phyloP scores from a whole-genome alignment of 1,139 yeast genomes.

The Yamadazyma buinensis region DNA sequence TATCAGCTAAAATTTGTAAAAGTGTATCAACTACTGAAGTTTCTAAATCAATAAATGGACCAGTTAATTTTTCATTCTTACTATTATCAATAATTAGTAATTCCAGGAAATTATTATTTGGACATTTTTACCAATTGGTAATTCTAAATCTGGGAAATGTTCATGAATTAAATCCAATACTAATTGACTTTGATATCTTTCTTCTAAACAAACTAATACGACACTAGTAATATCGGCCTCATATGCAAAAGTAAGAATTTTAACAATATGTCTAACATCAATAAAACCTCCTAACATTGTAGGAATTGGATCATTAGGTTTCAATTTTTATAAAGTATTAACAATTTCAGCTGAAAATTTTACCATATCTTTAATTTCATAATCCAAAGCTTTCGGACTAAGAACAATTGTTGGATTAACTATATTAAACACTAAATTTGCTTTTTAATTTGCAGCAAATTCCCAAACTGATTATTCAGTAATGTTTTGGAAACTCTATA shows the following conservation, averaged over 20 bases:
- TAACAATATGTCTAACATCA: conserved; percentile 36
- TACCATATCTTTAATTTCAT: conserved; percentile 15
- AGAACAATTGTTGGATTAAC: conserved; percentile 43
- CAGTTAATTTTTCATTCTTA: conserved; percentile 26
- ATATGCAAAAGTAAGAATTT: conserved; percentile 27
- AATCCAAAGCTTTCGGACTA: conserved; percentile 37
- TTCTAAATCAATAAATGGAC: conserved; percentile 31
- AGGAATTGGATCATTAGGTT: conserved; percentile 15
- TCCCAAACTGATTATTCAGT: conserved; percentile 52
- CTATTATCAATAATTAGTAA: conserved; percentile 17
- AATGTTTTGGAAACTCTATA: conserved; percentile 23
- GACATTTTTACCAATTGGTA: conserved; percentile 28
- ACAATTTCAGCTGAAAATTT: conserved; percentile 19
- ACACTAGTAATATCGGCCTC: conserved; percentile 20
- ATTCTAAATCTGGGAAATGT: conserved; percentile 20
- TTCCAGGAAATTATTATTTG: conserved; percentile 3
- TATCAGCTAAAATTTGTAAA: conserved; percentile 25
- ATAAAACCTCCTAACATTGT: conserved; percentile 19
- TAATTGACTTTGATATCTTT: conserved; percentile 15
- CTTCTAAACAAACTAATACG: conserved; percentile 15
- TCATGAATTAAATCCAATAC: conserved; percentile 15
- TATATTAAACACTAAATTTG: conserved; percentile 33
- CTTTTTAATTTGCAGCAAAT: conserved; percentile 25
- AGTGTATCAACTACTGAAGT: conserved; percentile 35
- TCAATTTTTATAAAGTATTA: conserved; percentile 14